Evolutionary conservation across 345 rosid genomes (phyloP), one percentile per base, ranked within the genome.

Genomic region (Acer negundo): DNA sequence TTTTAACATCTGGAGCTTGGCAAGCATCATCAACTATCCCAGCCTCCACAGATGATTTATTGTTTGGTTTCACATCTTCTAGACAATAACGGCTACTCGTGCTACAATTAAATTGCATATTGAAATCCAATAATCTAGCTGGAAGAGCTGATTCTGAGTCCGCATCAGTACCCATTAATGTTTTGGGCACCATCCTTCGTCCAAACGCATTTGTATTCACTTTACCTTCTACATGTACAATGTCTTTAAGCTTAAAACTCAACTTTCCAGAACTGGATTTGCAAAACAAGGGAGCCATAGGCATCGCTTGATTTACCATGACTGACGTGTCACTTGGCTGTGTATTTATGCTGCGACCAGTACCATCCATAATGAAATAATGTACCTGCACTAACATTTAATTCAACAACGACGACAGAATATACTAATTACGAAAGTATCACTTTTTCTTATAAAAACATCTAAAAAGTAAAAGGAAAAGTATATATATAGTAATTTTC

Each of bases 311-410:
- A 64, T 67, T 81, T 58, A 72, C 74, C 67, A 72, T 11, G 59
- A 59, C 24, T 38, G 35, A 49, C 70, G 73, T 63, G 51, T 69
- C 26, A 59, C 73, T 74, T 10, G 69, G 55, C 28, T 44, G 67
- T 38, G 56, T 23, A 71, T 75, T 56, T 47, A 49, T 73, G 62
- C 70, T 63, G 42, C 77, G 72, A 31, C 72, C 70, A 81, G 55
- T 74, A 72, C 64, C 79, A 73, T 83, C 83, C n/a, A 55, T 61
- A 38, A 81, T 19, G 62, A 66, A 77, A 40, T 69, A 77, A 69
- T 68, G 70, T 72, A 71, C 83, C 94, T 90, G 86, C 82, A 83
- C 40, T 6, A 40, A 24, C 28, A 67, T 74, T 66, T 28, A 8
- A 69, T 63, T 70, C 67, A 73, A 64, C 26, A 79, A 64, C 11